Evolutionary conservation across 1,284 basidiomycete species (phyloP), one percentile per base, ranked within the genome.

Genomic region (Pisolithus thermaeus): DNA sequence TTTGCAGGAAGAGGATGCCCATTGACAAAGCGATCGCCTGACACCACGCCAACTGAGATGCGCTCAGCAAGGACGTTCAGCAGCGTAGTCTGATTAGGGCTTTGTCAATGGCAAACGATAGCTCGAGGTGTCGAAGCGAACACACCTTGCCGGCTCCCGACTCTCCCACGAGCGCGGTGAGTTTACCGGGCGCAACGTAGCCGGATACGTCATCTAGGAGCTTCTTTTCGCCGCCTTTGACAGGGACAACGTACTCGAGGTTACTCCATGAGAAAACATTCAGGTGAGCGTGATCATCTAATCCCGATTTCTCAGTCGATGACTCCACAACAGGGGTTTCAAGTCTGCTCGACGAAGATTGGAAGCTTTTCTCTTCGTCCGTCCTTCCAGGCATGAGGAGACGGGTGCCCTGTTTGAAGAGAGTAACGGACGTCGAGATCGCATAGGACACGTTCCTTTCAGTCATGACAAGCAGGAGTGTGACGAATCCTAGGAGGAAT

Each of bases 51-150:
- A 50, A 78, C 81, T 16, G 76, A 78, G n/a, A 81, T 80, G 12
- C 92, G 83, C 54, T 88, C 79, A 0, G 92, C 91, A 5, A 96
- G 73, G 1, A 90, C 90, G 64, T 96, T 92, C 47, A 95, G 73
- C 1, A 93, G 70, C 0, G 87, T 91, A 1, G 88, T 92, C 78
- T 89, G 64, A 28, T 30, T 42, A 47, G 69, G 69, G 28, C 3
- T 67, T 67, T 20, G 50, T 12, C 20, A 0, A 20, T 7, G 32
- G 27, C 69, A 35, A 58, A 53, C 50, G 42, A 51, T 16, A 41
- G 22, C 27, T 41, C 37, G 50, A 56, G 49, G n/a, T 2, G 36
- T 54, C 49, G 23, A 41, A 55, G 65, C 32, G 11, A 59, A 51
- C 80, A 59, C 38, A 78, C 80, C 73, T 89, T 88, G 27, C 84